Evolutionary conservation across 2,329 filamentous ascomycete species (phyloP).

Genomic region (Aspergillus nomiae): DNA sequence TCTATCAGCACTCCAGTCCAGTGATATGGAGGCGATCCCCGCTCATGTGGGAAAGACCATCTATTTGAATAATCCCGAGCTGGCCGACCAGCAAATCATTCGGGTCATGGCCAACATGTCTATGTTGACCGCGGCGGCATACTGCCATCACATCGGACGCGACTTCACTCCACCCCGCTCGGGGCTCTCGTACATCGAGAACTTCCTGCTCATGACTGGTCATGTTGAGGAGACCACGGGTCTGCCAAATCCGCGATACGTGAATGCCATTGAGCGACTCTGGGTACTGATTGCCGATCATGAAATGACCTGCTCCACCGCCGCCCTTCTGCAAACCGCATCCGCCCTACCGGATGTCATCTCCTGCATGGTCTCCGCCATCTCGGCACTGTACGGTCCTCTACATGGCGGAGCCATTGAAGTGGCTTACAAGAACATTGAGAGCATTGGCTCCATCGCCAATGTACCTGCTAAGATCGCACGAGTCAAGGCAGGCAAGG

Average conservation of each 20-base stretch:
- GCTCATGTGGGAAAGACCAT: slow-evolving; percentile 1
- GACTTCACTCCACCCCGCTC: slow-evolving; percentile 54
- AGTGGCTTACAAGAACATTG: slow-evolving; percentile 56
- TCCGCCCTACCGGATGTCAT: slow-evolving; percentile 56
- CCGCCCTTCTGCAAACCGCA: slow-evolving; percentile 57
- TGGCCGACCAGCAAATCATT: slow-evolving; percentile 53
- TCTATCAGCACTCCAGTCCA: slow-evolving; percentile 38
- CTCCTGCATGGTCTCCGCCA: slow-evolving; percentile 51
- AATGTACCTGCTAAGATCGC: slow-evolving; percentile 55
- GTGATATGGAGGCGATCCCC: neutral
- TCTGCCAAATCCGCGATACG: slow-evolving; percentile 50
- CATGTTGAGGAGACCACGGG: slow-evolving; percentile 52
- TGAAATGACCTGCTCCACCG: slow-evolving; percentile 60
- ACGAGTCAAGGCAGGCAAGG: slow-evolving; percentile 54
- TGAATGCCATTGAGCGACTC: slow-evolving; percentile 51
- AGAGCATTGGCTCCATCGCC: slow-evolving; percentile 53
- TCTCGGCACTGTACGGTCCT: slow-evolving; percentile 55
- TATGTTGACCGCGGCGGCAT: slow-evolving; percentile 54
- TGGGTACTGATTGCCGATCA: slow-evolving; percentile 60
- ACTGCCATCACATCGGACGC: slow-evolving; percentile 56
- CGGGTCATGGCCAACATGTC: slow-evolving; percentile 48
- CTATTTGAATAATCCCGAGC: neutral
- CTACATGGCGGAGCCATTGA: slow-evolving; percentile 60
- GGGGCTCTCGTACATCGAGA: slow-evolving; percentile 54
- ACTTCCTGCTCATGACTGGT: slow-evolving; percentile 57